Conservation (phyloP, 2,329 filamentous ascomycete genomes). For the Colletotrichum trifolii region DNA sequence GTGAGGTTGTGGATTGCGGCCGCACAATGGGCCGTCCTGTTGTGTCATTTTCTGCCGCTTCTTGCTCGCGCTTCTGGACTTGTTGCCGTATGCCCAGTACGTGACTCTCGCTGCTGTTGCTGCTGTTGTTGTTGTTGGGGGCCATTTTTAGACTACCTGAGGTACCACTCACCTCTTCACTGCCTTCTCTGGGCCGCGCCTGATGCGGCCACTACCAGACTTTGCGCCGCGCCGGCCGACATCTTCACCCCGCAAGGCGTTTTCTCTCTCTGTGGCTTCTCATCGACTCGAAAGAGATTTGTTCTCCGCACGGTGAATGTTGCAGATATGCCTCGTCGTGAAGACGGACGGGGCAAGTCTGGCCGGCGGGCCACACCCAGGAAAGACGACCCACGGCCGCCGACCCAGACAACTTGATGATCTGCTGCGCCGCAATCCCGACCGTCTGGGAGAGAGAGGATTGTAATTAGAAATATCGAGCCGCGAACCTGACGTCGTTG, state of each 20-base stretch:
- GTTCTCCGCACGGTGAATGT: not conserved
- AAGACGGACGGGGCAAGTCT: slow-evolving; percentile 13
- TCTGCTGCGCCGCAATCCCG: not conserved
- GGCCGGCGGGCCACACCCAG: not conserved
- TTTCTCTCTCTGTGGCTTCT: not conserved
- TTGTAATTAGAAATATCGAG: no score
- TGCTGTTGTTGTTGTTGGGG: not conserved
- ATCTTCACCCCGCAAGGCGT: slow-evolving; percentile 31
- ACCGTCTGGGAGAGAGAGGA: not conserved
- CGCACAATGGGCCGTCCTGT: slow-evolving; percentile 30
- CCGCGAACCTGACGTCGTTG: no score
- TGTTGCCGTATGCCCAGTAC: no score
- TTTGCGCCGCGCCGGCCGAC: slow-evolving; percentile 13
- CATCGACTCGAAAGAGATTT: no score
- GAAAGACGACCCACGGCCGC: not conserved
- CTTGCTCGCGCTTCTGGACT: not conserved
- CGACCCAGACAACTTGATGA: no score
- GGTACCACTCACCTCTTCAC: slow-evolving; percentile 5
- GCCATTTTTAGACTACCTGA: not conserved
- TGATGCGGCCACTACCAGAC: slow-evolving; percentile 7
- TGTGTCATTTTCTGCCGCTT: slow-evolving; percentile 1
- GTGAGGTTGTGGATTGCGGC: not conserved
- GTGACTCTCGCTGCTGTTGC: slow-evolving; percentile 5
- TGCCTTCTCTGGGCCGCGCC: slow-evolving; percentile 29
- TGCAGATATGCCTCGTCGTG: slow-evolving; percentile 20